These are phyloP conservation scores for Kitagawia praeruptora DNA, from an alignment of 129 eudicot species.

Conservation along the genomic window DNA sequence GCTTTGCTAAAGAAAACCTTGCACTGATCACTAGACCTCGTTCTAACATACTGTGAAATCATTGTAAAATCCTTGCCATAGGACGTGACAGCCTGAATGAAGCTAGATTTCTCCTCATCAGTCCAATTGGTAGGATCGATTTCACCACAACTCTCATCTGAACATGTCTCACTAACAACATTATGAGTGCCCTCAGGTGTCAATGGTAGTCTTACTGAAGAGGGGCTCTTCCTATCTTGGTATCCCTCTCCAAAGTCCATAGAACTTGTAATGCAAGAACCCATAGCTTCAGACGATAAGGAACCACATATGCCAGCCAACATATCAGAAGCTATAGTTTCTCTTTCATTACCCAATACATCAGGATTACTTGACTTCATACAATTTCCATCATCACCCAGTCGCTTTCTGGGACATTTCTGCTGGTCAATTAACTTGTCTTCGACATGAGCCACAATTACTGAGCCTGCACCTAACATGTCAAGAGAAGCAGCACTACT, in stretches of 20 bases:
- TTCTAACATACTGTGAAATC: slow-evolving; percentile 18
- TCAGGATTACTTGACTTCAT: slow-evolving; percentile 34
- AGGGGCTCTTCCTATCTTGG: slow-evolving; percentile 40
- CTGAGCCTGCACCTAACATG: slow-evolving; percentile 79
- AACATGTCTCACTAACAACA: slow-evolving; percentile 60
- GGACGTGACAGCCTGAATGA: slow-evolving; percentile 20
- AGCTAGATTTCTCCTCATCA: slow-evolving; percentile 32
- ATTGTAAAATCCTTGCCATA: slow-evolving; percentile 22
- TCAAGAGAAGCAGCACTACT: slow-evolving; percentile 62
- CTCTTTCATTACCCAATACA: slow-evolving; percentile 42
- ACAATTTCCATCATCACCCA: slow-evolving; percentile 16
- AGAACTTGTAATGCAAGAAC: slow-evolving; percentile 82
- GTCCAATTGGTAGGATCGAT: slow-evolving; percentile 69
- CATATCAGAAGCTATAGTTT: slow-evolving; percentile 78
- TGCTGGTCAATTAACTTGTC: slow-evolving; percentile 24
- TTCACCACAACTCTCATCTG: slow-evolving; percentile 84
- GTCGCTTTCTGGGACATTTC: slow-evolving; percentile 22
- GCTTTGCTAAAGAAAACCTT: slow-evolving; percentile 76
- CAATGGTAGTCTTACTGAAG: slow-evolving; percentile 23
- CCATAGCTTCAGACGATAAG: slow-evolving; percentile 78
- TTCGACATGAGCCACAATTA: slow-evolving; percentile 42
- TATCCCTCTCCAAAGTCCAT: slow-evolving; percentile 50
- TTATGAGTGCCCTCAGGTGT: slow-evolving; percentile 47
- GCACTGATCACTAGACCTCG: slow-evolving; percentile 41
- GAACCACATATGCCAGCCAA: slow-evolving; percentile 95